Evolutionary conservation across 176 grass and related monocot species (phyloP).

Genomic region (Rhynchospora tenuis): DNA sequence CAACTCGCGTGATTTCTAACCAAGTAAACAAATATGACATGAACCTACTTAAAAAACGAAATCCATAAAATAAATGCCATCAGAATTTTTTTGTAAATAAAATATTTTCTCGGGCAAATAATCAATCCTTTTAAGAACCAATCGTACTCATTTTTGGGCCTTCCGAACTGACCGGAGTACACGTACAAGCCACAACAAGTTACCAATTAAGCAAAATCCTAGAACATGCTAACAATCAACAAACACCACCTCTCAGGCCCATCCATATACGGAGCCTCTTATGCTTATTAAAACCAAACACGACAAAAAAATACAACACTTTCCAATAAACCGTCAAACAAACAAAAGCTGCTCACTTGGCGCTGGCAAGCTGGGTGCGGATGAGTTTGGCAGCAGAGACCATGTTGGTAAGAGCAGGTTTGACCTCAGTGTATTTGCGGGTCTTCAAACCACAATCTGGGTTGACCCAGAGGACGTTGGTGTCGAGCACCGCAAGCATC

Average conservation of each 20-base stretch:
- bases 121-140: background rate
- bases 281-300: conserved; percentile 6
- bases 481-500: conserved; percentile 85
- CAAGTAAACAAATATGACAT: too few relatives aligned
- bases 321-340: background rate
- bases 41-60: too few relatives aligned
- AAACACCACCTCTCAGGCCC: conserved; percentile 1
- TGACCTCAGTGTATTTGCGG: conserved; percentile 84
- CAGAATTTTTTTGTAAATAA: too few relatives aligned
- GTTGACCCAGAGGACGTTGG: conserved; percentile 91
- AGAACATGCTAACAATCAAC: background rate
- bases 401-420: conserved; percentile 83
- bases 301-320: conserved; percentile 16
- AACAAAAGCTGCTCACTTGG: conserved; percentile 34
- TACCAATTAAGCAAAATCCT: background rate
- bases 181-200: conserved; percentile 13
- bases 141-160: background rate
- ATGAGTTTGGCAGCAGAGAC: conserved; percentile 69
- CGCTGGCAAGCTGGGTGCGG: conserved; percentile 66
- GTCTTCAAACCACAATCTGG: conserved; percentile 96
- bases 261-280: background rate
- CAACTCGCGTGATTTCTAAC: too few relatives aligned
- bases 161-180: conserved; percentile 17
- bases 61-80: too few relatives aligned
- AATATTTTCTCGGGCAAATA: background rate